These are phyloP conservation scores for Chrysosporium queenslandicum DNA, from an alignment of 2,329 filamentous ascomycete species.

Conservation along the genomic window DNA sequence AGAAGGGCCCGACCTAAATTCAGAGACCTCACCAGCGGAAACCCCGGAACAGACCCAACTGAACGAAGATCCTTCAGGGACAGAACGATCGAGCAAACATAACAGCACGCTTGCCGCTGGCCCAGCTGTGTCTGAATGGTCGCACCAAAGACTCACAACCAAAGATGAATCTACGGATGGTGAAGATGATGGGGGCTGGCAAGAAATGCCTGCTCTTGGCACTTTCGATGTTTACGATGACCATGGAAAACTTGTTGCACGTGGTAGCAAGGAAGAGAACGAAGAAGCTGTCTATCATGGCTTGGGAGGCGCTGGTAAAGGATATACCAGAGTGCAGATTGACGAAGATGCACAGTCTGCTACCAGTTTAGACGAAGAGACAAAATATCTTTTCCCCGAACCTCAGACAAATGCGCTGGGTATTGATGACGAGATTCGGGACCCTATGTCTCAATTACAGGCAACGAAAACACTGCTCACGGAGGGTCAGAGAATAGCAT, in stretches of 20 bases:
- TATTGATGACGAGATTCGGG: slow-evolving; percentile 63
- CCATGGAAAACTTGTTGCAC: slow-evolving; percentile 75
- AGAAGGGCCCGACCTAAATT: neutral
- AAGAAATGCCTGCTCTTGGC: slow-evolving; percentile 87
- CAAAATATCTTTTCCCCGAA: slow-evolving; percentile 86
- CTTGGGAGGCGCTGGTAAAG: slow-evolving; percentile 81
- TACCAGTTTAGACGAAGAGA: slow-evolving; percentile 96
- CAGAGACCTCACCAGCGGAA: neutral
- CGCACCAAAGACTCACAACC: slow-evolving; percentile 66
- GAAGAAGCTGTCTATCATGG: slow-evolving; percentile 65
- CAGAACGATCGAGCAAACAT: neutral
- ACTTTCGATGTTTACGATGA: slow-evolving; percentile 95
- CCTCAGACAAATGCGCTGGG: slow-evolving; percentile 52
- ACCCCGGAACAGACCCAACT: neutral
- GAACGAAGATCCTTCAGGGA: neutral
- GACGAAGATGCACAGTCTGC: slow-evolving; percentile 91
- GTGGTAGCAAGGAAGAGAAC: slow-evolving; percentile 59
- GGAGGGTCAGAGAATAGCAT: slow-evolving; percentile 89
- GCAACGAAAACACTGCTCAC: slow-evolving; percentile 92
- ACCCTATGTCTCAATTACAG: slow-evolving; percentile 81
- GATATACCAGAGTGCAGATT: slow-evolving; percentile 87
- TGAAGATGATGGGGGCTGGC: slow-evolving; percentile 66
- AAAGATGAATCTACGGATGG: slow-evolving; percentile 42
- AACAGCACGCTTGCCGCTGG: neutral
- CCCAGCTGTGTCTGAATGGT: slow-evolving; percentile 63